Evolutionary conservation across 192 early-diverging fungal species (phyloP).

Genomic region (Coemansia erecta): DNA sequence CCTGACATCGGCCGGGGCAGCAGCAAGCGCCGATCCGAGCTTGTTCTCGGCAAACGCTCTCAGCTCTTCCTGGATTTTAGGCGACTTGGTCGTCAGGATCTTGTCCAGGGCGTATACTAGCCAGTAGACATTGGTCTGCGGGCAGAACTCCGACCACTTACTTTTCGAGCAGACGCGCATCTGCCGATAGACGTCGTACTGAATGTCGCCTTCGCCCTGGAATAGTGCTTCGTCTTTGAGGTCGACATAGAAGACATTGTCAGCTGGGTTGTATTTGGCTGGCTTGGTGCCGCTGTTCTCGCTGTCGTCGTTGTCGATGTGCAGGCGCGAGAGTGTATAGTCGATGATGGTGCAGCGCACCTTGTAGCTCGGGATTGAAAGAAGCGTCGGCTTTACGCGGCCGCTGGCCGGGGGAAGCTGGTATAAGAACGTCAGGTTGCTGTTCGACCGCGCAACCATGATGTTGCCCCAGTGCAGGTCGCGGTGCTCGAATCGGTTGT

Average conservation of each 20-base stretch:
- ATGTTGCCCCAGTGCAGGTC: conserved; percentile 78
- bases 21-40: conserved; percentile 34
- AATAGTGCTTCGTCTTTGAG: conserved; percentile 58
- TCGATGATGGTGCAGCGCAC: conserved; percentile 69
- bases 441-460: conserved; percentile 55
- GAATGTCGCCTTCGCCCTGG: conserved; percentile 62
- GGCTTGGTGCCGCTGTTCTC: conserved; percentile 23
- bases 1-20: conserved; percentile 20
- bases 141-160: conserved; percentile 45
- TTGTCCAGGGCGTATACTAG: conserved; percentile 49
- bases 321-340: conserved; percentile 67
- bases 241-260: conserved; percentile 56
- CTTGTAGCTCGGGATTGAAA: conserved; percentile 60
- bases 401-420: conserved; percentile 39
- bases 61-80: conserved; percentile 41
- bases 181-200: conserved; percentile 72
- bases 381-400: conserved; percentile 40
- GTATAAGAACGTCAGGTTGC: conserved; percentile 50
- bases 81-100: conserved; percentile 47
- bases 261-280: conserved; percentile 28
- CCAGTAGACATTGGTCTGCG: conserved; percentile 52
- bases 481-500: conserved; percentile 62
- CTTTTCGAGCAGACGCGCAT: conserved; percentile 54
- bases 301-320: conserved; percentile 47
- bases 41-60: conserved; percentile 42